Conservation (phyloP, 371 early-diverging fungal genomes). For the Synchytrium microbalum region DNA sequence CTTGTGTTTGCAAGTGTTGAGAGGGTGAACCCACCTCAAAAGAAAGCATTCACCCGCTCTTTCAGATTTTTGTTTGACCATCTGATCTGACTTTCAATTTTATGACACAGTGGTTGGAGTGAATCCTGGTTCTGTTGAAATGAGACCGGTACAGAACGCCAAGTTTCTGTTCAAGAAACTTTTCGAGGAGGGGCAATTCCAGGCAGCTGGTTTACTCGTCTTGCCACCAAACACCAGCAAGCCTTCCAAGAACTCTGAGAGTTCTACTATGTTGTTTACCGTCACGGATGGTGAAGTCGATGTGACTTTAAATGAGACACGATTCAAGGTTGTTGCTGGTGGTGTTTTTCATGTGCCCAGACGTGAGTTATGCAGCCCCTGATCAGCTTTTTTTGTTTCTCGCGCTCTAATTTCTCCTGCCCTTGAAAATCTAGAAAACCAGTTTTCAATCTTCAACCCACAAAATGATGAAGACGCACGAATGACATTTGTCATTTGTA, state of each 20-base stretch:
- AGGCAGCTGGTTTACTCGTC: background rate
- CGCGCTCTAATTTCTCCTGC: too few species aligned
- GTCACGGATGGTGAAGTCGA: background rate
- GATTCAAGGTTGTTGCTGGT: background rate
- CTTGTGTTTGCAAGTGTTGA: too few species aligned
- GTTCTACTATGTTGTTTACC: background rate
- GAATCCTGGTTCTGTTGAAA: background rate
- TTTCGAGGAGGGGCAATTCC: background rate
- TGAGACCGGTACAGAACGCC: background rate
- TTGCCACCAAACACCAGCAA: background rate
- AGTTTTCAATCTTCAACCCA: background rate
- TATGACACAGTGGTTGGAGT: background rate
- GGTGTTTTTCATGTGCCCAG: background rate
- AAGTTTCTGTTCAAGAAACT: background rate
- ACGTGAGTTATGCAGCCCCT: too few species aligned
- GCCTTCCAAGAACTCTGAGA: background rate
- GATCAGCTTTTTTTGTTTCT: too few species aligned
- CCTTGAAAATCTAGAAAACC: background rate
- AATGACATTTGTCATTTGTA: background rate
- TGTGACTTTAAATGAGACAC: background rate
- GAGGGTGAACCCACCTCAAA: too few species aligned
- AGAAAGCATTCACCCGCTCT: too few species aligned
- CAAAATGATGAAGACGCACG: background rate
- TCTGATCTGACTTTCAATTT: background rate
- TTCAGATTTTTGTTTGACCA: background rate